These are phyloP conservation scores for Zizania latifolia DNA, from an alignment of 176 grass and related monocot genomes.

Conservation along the genomic window DNA sequence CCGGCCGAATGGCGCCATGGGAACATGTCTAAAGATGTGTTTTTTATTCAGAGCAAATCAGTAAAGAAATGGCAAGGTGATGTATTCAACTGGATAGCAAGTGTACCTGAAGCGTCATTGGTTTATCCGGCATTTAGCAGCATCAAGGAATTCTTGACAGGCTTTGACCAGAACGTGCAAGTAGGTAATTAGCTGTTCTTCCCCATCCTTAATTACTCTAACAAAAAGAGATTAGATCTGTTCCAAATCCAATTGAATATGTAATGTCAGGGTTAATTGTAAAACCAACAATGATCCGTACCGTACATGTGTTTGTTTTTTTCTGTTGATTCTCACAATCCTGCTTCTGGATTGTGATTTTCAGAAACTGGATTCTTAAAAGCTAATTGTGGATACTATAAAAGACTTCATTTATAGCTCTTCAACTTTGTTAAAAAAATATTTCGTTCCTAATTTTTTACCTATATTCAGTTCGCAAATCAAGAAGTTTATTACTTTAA, in stretches of 20 bases:
- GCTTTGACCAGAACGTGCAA: constrained; percentile 32
- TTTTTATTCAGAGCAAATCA: constrained; percentile 16
- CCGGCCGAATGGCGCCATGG: constrained; percentile 36
- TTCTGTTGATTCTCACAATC: neutral
- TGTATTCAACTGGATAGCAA: constrained; percentile 13
- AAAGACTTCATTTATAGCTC: too few relatives aligned
- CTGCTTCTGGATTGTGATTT: neutral
- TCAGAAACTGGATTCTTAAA: too few relatives aligned
- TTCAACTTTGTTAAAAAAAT: too few relatives aligned
- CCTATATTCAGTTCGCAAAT: too few relatives aligned
- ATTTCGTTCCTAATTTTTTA: too few relatives aligned
- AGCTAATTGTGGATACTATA: neutral
- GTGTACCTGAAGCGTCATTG: constrained; percentile 34
- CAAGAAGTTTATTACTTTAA: too few relatives aligned
- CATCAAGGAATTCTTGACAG: constrained; percentile 37
- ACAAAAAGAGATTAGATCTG: neutral
- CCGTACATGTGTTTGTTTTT: neutral
- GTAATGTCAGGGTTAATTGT: neutral
- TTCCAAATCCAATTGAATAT: neutral
- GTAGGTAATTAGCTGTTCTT: neutral
- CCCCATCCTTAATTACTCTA: neutral
- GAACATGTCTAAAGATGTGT: constrained; percentile 25
- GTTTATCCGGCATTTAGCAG: constrained; percentile 32
- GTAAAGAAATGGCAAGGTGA: constrained; percentile 11
- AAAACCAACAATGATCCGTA: neutral